These are phyloP conservation scores for Cladosporium sp. DNA, from an alignment of 2,329 filamentous ascomycete genomes.

Conservation along the genomic window DNA sequence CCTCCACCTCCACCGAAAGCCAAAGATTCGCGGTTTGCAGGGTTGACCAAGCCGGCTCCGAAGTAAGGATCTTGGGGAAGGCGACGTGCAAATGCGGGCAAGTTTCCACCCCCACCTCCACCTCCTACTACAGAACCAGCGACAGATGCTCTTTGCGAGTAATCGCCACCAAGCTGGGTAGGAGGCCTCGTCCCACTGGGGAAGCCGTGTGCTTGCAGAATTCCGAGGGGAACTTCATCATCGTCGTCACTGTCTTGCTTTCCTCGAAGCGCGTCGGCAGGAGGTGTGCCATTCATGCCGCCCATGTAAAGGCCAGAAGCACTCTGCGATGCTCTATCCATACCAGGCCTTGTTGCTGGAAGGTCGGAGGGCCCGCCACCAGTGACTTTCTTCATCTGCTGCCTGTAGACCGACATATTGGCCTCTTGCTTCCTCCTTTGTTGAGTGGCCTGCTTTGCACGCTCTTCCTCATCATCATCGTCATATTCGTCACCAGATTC, in stretches of 20 bases:
- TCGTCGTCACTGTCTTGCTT: conserved; percentile 64
- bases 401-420: conserved; percentile 81
- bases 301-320: conserved; percentile 26
- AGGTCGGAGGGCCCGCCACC: conserved; percentile 59
- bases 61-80: conserved; percentile 82
- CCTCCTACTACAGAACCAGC: conserved; percentile 51
- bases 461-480: conserved; percentile 74
- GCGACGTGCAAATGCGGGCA: conserved; percentile 79
- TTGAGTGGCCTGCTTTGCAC: conserved; percentile 66
- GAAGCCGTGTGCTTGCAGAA: conserved; percentile 84
- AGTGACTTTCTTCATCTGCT: conserved; percentile 96
- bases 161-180: conserved; percentile 52
- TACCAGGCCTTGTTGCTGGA: conserved; percentile 48
- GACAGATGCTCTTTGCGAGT: conserved; percentile 47
- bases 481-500: conserved; percentile 59
- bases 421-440: conserved; percentile 85
- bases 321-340: conserved; percentile 48
- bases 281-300: conserved; percentile 28
- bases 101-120: conserved; percentile 44
- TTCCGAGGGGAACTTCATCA: conserved; percentile 81
- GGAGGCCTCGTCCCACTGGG: conserved; percentile 74
- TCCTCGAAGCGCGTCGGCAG: conserved; percentile 21
- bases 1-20: conserved; percentile 38
- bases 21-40: conserved; percentile 69
- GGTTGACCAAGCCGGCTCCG: conserved; percentile 71